Percentiles rank a stretch among this genome's conserved stretches.
Conservation (phyloP, 495 filamentous ascomycete species). For the Apodospora peruviana region DNA sequence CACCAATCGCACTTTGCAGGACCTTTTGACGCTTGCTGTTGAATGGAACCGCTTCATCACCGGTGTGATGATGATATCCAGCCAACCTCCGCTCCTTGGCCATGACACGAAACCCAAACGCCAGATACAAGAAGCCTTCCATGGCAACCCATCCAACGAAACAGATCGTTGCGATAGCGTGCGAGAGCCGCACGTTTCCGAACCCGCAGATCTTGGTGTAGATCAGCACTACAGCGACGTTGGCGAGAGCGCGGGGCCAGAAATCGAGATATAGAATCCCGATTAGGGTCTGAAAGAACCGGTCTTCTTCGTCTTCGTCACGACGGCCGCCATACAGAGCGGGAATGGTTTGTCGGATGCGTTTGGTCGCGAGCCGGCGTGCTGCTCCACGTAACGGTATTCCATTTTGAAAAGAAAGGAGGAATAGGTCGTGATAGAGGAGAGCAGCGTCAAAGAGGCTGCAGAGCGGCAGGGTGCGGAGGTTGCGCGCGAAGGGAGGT, state of each 20-base stretch:
- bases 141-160: neutral
- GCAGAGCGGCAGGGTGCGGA: neutral
- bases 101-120: neutral
- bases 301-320: neutral
- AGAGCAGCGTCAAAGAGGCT: neutral
- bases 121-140: neutral
- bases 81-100: neutral
- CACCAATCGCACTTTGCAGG: neutral
- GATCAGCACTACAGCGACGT: neutral
- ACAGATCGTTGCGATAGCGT: neutral
- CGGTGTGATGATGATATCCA: too few species aligned
- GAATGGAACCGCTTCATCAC: neutral
- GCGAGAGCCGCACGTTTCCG: neutral
- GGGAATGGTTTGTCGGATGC: too few species aligned
- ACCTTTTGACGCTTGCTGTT: neutral
- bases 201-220: neutral
- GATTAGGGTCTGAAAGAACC: too few species aligned
- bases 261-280: too few species aligned
- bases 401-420: neutral
- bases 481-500: neutral
- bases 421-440: neutral
- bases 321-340: neutral
- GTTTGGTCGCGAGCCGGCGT: neutral
- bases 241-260: neutral
- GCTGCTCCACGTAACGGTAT: neutral